Base-by-base conservation (phyloP, 1,284 basidiomycete genomes). In the Schizophyllum amplum region DNA sequence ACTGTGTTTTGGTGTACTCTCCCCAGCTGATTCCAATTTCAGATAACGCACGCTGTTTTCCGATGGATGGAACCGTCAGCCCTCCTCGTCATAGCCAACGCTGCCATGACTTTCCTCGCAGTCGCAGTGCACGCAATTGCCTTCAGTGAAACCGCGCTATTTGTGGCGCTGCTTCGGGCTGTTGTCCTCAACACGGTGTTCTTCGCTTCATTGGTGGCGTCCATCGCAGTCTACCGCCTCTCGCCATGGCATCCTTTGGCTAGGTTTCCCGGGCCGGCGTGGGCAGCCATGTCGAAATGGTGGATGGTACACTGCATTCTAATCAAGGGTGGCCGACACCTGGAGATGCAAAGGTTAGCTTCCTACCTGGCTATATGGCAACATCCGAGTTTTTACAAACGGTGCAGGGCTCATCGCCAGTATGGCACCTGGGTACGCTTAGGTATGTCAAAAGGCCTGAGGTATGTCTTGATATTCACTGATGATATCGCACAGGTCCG, bases 301-400 rank as follows among this genome's bases (percentile, higher is more conserved):
- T 59, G 63, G 53, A 42, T 42, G 33, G 54, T 60, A 7, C 64
- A 33, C 17, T 23, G 68, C 53, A 53, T 72, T 11, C 64, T 69
- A n/a, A 60, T 60, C 15, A 61, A 58, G 1, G 77, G 77, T 9
- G 67, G 70, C 49, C 71, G 73, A 51, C 70, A 77, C 59, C 59
- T 4, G 27, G 26, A 33, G n/a, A 11, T 47, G 4, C 22, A 47
- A 20, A 2, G 3, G 27, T 22, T 5, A 21, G 33, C 7, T 42
- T 9, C 5, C 11, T 42, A 13, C n/a, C n/a, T n/a, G n/a, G n/a
- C n/a, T 42, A 13, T 6, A 13, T 17, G 33, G 17, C 33, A 9
- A 3, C 7, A 42, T 9, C 7, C 27, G 13, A 33, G 2, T 9
- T 17, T 17, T 42, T 42, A 42, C 33, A 17, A 17, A 4, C 7